Evolutionary conservation across 1,284 basidiomycete species (phyloP).

Genomic region (Butyriboletus appendiculatus): DNA sequence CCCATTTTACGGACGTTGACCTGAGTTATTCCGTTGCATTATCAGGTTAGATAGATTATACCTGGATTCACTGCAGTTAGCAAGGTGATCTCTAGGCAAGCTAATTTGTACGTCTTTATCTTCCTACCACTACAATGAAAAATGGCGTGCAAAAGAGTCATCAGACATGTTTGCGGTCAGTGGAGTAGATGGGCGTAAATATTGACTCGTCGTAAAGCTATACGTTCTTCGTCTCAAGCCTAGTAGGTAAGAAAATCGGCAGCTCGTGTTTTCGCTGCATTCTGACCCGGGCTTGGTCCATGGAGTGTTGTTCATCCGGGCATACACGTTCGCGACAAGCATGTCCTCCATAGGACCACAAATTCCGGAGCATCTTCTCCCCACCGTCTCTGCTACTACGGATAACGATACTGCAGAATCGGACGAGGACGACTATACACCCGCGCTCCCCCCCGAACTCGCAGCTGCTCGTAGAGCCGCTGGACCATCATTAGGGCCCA

Average conservation of each 20-base stretch:
- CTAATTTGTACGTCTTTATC: neutral
- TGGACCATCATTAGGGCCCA: conserved; percentile 12
- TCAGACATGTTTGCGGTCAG: neutral
- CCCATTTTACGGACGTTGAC: conserved; percentile 16
- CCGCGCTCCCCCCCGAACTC: conserved; percentile 66
- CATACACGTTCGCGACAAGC: neutral
- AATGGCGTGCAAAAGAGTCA: neutral
- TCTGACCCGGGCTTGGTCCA: neutral
- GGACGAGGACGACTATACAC: conserved; percentile 61
- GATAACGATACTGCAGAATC: conserved; percentile 47
- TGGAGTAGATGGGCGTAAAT: neutral
- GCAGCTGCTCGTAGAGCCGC: conserved; percentile 36
- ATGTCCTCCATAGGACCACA: conserved; percentile 56
- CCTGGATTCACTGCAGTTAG: neutral
- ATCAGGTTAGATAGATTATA: conserved; percentile 12
- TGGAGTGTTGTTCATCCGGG: neutral
- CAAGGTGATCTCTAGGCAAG: neutral
- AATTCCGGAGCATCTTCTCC: conserved; percentile 31
- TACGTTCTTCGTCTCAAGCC: neutral
- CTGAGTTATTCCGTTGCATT: conserved; percentile 26
- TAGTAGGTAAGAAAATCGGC: neutral
- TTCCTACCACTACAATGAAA: neutral
- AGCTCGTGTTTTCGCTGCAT: neutral
- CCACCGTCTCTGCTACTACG: conserved; percentile 11
- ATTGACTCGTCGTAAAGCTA: neutral